Evolutionary conservation across 2,329 filamentous ascomycete species (phyloP).

Genomic region (Phialophora tarda): DNA sequence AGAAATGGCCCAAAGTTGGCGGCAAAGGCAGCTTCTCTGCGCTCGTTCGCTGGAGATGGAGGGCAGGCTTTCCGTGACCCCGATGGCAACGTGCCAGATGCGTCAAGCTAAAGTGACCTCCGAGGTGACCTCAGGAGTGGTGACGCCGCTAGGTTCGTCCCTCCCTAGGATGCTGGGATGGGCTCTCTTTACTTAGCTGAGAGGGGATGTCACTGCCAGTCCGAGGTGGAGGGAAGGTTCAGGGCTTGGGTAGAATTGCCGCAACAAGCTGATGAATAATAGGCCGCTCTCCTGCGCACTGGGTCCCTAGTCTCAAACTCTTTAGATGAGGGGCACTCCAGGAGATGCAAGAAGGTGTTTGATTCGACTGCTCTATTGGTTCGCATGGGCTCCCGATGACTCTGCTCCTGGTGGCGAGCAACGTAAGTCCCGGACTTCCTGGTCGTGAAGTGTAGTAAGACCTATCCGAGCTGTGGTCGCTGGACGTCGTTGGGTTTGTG

Average conservation of each 20-base stretch:
- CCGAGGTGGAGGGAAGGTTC: neutral
- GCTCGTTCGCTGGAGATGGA: constrained; percentile 16
- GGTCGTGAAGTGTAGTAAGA: constrained; percentile 7
- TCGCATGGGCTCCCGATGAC: constrained; percentile 28
- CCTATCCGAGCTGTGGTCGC: constrained; percentile 9
- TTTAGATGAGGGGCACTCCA: constrained; percentile 20
- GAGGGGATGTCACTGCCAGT: constrained; percentile 7
- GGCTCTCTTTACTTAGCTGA: constrained; percentile 4
- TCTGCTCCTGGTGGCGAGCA: constrained; percentile 21
- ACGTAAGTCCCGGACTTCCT: constrained; percentile 8
- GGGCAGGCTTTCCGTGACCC: constrained; percentile 6
- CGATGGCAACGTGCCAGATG: constrained; percentile 26
- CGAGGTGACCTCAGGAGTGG: constrained; percentile 28
- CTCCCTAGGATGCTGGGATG: constrained; percentile 23
- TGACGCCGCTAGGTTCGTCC: constrained; percentile 36
- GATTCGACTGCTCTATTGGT: constrained; percentile 30
- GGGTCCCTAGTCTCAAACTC: constrained; percentile 24
- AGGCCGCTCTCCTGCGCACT: constrained; percentile 12
- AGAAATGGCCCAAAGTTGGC: neutral
- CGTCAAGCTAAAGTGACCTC: constrained; percentile 25
- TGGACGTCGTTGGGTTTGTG: constrained; percentile 1
- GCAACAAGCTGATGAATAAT: constrained; percentile 27
- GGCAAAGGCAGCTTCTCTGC: neutral
- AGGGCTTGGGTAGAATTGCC: constrained; percentile 19
- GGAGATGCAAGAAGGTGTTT: constrained; percentile 17